Conservation (phyloP, 768 basidiomycete genomes). For the Leccinum subgranulosum region DNA sequence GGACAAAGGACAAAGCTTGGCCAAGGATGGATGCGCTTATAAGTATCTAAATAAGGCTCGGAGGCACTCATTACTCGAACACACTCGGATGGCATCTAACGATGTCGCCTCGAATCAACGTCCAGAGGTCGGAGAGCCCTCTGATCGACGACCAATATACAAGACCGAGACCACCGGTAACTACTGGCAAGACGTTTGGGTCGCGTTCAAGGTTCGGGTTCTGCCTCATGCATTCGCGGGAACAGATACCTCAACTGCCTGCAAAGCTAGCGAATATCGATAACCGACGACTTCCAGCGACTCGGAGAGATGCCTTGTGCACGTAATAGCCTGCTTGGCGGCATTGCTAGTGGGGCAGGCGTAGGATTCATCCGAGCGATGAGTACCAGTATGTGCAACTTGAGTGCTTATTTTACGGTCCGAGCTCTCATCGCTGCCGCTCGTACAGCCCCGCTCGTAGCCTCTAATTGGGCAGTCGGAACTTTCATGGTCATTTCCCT, state of each 20-base stretch:
- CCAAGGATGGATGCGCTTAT: no score
- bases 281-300: conserved; percentile 52
- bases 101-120: conserved; percentile 1
- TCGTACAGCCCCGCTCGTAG: conserved; percentile 50
- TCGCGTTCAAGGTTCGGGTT: conserved; percentile 30
- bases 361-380: conserved; percentile 73
- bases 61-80: not conserved
- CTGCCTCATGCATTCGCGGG: not conserved
- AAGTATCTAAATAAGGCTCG: no score
- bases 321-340: conserved; percentile 68
- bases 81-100: conserved; percentile 10
- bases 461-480: conserved; percentile 77
- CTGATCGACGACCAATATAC: conserved; percentile 24
- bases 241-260: conserved; percentile 11
- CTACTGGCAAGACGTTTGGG: conserved; percentile 31
- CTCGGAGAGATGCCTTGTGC: conserved; percentile 75
- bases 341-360: conserved; percentile 77
- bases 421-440: conserved; percentile 5
- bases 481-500: conserved; percentile 67
- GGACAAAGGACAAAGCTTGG: no score
- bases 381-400: conserved; percentile 52
- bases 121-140: conserved; percentile 1
- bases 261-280: conserved; percentile 45
- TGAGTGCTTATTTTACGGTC: not conserved
- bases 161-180: conserved; percentile 31